Evolutionary conservation across 2,329 filamentous ascomycete genomes (phyloP).

Genomic region (Penicillium sp.): DNA sequence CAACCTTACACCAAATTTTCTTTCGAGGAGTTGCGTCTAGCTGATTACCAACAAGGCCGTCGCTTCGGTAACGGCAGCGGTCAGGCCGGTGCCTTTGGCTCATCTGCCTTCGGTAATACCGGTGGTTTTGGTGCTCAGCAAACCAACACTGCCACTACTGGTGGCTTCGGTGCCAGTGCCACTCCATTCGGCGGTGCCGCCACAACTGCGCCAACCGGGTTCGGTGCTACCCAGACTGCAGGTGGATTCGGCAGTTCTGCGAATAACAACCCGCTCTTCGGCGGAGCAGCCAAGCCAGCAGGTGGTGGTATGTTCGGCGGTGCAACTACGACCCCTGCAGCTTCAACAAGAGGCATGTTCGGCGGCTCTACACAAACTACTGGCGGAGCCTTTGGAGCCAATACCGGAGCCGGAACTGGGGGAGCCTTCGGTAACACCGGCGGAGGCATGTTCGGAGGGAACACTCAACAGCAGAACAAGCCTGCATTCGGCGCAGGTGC

Average conservation of each 20-base stretch:
- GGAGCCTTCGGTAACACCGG: slow-evolving; percentile 34
- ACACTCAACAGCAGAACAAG: slow-evolving; percentile 37
- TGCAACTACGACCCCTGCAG: slow-evolving; percentile 30
- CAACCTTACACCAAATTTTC: slow-evolving; percentile 75
- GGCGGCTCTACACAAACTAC: slow-evolving; percentile 10
- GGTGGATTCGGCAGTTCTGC: slow-evolving; percentile 38
- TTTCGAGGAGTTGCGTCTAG: slow-evolving; percentile 76
- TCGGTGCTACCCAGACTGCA: slow-evolving; percentile 48
- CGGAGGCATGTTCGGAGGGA: slow-evolving; percentile 47
- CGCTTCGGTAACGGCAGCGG: slow-evolving; percentile 81
- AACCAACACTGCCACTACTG: slow-evolving; percentile 23
- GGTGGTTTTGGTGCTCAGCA: slow-evolving; percentile 49
- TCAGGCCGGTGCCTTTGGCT: slow-evolving; percentile 79
- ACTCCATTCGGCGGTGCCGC: slow-evolving; percentile 41
- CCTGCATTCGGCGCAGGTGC: slow-evolving; percentile 36
- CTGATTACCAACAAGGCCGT: slow-evolving; percentile 85
- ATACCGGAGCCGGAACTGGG: slow-evolving; percentile 26
- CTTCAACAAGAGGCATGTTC: slow-evolving; percentile 23
- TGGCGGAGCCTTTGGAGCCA: slow-evolving; percentile 19
- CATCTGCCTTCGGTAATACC: slow-evolving; percentile 57
- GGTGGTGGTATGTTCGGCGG: slow-evolving; percentile 45
- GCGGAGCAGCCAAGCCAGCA: slow-evolving; percentile 29
- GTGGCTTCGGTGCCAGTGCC: slow-evolving; percentile 48
- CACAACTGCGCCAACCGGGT: slow-evolving; percentile 42
- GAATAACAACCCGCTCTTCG: slow-evolving; percentile 42